Conservation (phyloP, 2,329 filamentous ascomycete species). For the Trichoderma arundinaceum region DNA sequence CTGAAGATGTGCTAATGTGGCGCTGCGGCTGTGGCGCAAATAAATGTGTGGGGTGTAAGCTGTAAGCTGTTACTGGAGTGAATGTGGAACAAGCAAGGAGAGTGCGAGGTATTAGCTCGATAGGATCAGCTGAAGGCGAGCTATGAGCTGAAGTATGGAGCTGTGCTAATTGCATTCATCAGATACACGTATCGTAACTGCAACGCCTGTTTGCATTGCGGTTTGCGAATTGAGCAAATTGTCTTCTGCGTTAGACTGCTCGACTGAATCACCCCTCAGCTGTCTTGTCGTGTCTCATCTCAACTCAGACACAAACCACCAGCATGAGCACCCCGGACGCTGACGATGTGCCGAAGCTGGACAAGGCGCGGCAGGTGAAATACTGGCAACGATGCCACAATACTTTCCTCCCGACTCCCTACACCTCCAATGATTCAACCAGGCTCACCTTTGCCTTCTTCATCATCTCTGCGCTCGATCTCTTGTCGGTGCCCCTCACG, state of each 20-base stretch:
- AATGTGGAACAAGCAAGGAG: no score
- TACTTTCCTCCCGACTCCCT: conserved; percentile 78
- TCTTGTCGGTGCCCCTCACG: conserved; percentile 70
- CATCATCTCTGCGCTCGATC: conserved; percentile 81
- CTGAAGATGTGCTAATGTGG: conserved; percentile 4
- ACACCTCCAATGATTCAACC: conserved; percentile 87
- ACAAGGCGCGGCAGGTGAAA: conserved; percentile 74
- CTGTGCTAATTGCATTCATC: background rate
- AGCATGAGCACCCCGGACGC: conserved; percentile 19
- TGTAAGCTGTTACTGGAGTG: background rate
- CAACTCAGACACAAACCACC: background rate
- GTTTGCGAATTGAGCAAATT: no score
- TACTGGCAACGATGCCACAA: conserved; percentile 93
- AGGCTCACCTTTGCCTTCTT: conserved; percentile 91
- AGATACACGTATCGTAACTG: background rate
- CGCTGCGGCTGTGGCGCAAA: conserved; percentile 25
- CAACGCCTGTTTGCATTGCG: background rate
- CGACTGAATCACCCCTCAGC: background rate
- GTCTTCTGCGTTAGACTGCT: background rate
- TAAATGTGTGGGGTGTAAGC: background rate
- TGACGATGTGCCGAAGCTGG: conserved; percentile 44
- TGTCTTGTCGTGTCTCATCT: background rate
- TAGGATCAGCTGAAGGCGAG: background rate
- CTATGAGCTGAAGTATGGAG: conserved; percentile 9
- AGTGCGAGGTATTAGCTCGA: background rate